Conservation (phyloP, 768 basidiomycete genomes). For the Mycena indigotica region DNA sequence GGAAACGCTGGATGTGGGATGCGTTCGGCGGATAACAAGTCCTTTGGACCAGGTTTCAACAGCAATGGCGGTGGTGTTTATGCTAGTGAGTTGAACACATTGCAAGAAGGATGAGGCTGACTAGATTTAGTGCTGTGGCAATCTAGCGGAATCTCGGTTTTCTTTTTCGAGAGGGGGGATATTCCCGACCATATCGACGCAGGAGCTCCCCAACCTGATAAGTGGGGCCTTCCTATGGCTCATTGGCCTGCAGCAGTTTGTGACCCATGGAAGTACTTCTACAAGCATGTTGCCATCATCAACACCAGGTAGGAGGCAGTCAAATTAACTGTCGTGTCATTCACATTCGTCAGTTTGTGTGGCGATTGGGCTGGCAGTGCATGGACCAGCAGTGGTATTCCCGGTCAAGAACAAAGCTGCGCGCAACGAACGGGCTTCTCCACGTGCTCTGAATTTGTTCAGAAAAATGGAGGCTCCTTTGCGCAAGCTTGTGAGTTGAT, state of each 20-base stretch:
- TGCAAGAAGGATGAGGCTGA: conserved; percentile 14
- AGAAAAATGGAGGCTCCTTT: conserved; percentile 69
- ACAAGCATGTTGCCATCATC: conserved; percentile 75
- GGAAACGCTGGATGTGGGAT: conserved; percentile 84
- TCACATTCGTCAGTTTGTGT: too few relatives aligned
- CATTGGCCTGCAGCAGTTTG: conserved; percentile 77
- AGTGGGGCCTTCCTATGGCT: conserved; percentile 79
- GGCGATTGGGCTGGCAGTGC: conserved; percentile 82
- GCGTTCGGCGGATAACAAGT: conserved; percentile 56
- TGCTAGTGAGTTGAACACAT: conserved; percentile 64
- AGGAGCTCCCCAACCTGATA: conserved; percentile 71
- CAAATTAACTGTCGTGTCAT: too few relatives aligned
- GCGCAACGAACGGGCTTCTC: conserved; percentile 79
- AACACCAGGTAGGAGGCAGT: too few relatives aligned
- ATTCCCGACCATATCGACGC: conserved; percentile 78
- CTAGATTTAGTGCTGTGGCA: conserved; percentile 72
- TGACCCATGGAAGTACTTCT: conserved; percentile 78
- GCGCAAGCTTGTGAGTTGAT: conserved; percentile 71
- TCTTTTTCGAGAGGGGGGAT: conserved; percentile 75
- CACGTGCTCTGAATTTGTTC: conserved; percentile 79
- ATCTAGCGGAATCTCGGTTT: conserved; percentile 71
- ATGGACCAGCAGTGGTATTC: conserved; percentile 74
- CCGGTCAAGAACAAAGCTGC: conserved; percentile 87
- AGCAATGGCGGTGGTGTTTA: conserved; percentile 84
- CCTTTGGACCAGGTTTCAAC: conserved; percentile 89